Evolutionary conservation across 176 grass and related monocot genomes (phyloP).

Genomic region (Pontederia paniculata): DNA sequence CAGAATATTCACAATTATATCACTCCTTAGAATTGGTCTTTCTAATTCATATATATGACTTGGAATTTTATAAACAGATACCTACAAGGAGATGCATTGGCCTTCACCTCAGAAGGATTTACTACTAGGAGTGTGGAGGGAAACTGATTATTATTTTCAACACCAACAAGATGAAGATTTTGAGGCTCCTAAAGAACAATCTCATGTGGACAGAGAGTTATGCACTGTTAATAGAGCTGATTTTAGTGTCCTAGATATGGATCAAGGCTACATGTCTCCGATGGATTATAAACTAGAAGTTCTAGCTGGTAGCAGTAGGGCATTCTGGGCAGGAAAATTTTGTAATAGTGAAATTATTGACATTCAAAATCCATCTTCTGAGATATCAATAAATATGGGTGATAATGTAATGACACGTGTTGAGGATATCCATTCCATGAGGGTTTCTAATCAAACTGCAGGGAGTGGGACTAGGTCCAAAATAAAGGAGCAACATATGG

Average conservation of each 20-base stretch:
- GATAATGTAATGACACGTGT: background rate
- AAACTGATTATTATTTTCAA: background rate
- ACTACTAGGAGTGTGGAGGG: background rate
- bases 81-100: background rate
- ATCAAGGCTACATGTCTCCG: conserved; percentile 10
- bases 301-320: no score
- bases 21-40: background rate
- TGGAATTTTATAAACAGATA: background rate
- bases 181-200: conserved; percentile 7
- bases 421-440: background rate
- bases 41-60: background rate
- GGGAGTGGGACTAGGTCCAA: background rate
- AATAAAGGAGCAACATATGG: background rate
- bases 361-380: conserved; percentile 2
- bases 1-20: no score
- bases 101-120: conserved; percentile 4
- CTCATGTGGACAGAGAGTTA: background rate
- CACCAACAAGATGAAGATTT: background rate
- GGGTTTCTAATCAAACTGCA: conserved; percentile 1
- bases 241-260: conserved; percentile 11
- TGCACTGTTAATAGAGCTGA: conserved; percentile 9
- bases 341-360: conserved; percentile 5
- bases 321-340: background rate
- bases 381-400: background rate
- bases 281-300: conserved; percentile 11